Evolutionary conservation across 345 rosid genomes (phyloP), one percentile per base, ranked within the genome.

Genomic region (Nephelium lappaceum): DNA sequence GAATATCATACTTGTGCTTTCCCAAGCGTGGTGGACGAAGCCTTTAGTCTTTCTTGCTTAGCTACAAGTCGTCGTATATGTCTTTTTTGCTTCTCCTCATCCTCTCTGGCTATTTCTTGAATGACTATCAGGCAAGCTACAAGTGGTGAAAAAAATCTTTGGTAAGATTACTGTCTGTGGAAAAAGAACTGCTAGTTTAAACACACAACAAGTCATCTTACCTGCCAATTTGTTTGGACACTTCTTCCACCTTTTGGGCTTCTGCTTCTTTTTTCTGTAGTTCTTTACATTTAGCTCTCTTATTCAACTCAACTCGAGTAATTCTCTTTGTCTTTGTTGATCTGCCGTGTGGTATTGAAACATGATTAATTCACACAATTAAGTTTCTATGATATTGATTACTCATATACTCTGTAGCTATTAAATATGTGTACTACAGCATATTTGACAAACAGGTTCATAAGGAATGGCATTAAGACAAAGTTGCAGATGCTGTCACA

Each of bases 21-120:
- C 97, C 99, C 87, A 96, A 82, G 31, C 98, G 95, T 16, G 98
- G 97, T 23, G 99, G 99, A 53, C 94, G 79, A 11, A 11, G 81
- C 73, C 87, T 89, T 94, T 16, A 91, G 85, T 80, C 90, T 90
- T 73, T 96, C 98, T 78, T 93, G 84, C 85, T 91, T 92, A 2
- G 93, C 93, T 15, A 90, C 88, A 47, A 84, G 75, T 43, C 84
- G 77, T 38, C 99, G 73, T 38, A 83, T 64, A 75, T 83, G 93
- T 81, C 85, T 85, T 39, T 88, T 93, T 49, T 86, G 83, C 88
- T 91, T 93, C 80, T 91, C 94, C 72, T 89, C 91, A 55, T 94
- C 97, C 72, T 96, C 99, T 82, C 81, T 87, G 4, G 90, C 88
- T 85, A 96, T 94, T 88, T 96, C 95, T 80, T 89, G 73, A 63